A percentile compares a stretch with the other conserved stretches of the same genome.
phyloP scores from a whole-genome alignment of 2,329 filamentous ascomycete species.

The Bipolaris bicolor region DNA sequence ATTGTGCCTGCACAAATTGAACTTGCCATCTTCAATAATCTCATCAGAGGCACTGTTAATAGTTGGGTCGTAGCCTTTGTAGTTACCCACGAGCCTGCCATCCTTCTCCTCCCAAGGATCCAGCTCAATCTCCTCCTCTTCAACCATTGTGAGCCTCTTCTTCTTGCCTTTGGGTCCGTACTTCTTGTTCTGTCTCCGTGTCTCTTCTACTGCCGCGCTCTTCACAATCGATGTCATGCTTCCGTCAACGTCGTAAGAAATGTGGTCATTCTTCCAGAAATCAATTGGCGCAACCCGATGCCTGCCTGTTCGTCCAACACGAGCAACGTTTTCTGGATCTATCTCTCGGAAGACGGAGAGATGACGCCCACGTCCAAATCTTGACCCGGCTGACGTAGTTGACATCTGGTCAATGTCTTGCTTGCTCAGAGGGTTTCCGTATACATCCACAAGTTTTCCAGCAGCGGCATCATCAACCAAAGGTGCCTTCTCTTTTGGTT shows the following conservation, averaged over 20 bases:
- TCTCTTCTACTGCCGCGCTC: conserved; percentile 64
- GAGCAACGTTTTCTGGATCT: conserved; percentile 37
- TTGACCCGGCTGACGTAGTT: conserved; percentile 37
- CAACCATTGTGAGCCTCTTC: conserved; percentile 44
- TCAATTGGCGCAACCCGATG: conserved; percentile 78
- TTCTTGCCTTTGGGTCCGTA: conserved; percentile 34
- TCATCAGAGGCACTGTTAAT: conserved; percentile 63
- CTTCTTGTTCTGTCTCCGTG: conserved; percentile 44
- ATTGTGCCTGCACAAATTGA: not conserved
- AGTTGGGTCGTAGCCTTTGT: conserved; percentile 68
- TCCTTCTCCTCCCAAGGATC: conserved; percentile 74
- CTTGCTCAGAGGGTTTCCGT: conserved; percentile 42
- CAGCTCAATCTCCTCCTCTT: conserved; percentile 61
- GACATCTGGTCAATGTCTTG: conserved; percentile 45
- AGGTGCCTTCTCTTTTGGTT: conserved; percentile 11
- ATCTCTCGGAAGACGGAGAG: conserved; percentile 45
- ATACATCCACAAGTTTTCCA: conserved; percentile 41
- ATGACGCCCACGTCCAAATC: conserved; percentile 44
- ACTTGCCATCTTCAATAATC: conserved; percentile 52
- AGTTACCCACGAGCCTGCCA: conserved; percentile 68
- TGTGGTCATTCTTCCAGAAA: conserved; percentile 85
- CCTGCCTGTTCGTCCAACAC: conserved; percentile 69
- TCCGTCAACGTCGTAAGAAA: conserved; percentile 70
- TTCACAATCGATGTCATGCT: conserved; percentile 80
- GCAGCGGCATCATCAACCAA: conserved; percentile 23